A percentile compares a stretch with the other conserved stretches of the same genome.
These are phyloP conservation scores for Calendula officinalis DNA, from an alignment of 129 eudicot genomes.

Conservation along the genomic window DNA sequence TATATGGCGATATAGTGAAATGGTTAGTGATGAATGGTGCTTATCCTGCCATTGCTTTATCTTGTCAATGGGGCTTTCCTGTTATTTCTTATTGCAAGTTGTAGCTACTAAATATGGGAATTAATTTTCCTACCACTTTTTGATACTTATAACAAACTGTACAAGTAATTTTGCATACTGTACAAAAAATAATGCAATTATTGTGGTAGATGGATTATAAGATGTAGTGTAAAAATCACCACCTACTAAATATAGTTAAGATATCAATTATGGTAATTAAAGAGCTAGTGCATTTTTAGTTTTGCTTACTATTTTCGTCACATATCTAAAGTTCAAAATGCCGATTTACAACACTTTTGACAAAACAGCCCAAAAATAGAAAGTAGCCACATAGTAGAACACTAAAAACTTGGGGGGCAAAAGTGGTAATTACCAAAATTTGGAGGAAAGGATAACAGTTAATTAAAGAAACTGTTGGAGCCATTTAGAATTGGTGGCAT, in stretches of 20 bases:
- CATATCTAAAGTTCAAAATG: background rate
- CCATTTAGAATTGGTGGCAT: constrained; percentile 63
- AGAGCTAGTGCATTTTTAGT: background rate
- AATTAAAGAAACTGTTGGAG: constrained; percentile 67
- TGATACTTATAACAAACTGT: too few species aligned
- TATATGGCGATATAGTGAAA: background rate
- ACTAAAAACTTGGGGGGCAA: constrained; percentile 8
- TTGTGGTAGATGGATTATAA: too few species aligned
- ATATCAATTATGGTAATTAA: background rate
- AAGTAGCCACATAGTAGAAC: background rate
- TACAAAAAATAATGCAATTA: too few species aligned
- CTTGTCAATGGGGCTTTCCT: constrained; percentile 21
- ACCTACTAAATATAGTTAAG: too few species aligned
- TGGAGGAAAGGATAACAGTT: constrained; percentile 18
- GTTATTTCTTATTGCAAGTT: constrained; percentile 1
- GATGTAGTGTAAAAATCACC: too few species aligned
- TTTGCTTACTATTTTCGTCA: background rate
- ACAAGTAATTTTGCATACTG: too few species aligned
- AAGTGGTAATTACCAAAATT: constrained; percentile 25
- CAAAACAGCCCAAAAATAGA: constrained; percentile 11
- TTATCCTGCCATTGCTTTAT: constrained; percentile 8
- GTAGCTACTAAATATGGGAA: too few species aligned
- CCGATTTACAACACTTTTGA: background rate
- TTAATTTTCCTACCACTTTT: too few species aligned
- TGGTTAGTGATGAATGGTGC: background rate